A percentile compares a stretch with the other conserved stretches of the same genome.
These are phyloP conservation scores for Boletus coccyginus DNA, from an alignment of 768 basidiomycete genomes.

Conservation along the genomic window DNA sequence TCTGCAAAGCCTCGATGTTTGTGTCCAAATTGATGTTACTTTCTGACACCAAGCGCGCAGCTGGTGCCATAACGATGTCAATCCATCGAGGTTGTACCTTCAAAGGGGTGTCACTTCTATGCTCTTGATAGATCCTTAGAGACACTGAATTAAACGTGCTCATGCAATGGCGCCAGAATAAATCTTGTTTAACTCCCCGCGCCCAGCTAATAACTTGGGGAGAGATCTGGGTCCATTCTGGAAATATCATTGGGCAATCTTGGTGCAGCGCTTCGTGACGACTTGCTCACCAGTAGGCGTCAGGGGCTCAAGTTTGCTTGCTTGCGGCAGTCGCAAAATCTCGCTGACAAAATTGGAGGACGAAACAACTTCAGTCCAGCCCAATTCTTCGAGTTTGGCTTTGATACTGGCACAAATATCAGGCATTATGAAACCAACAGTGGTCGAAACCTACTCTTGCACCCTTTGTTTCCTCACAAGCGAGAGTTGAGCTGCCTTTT, in stretches of 20 bases:
- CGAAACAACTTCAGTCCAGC: background rate
- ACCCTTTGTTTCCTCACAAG: constrained; percentile 1
- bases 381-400: background rate
- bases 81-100: background rate
- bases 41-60: background rate
- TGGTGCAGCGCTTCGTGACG: too few species aligned
- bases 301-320: background rate
- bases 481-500: constrained; percentile 1
- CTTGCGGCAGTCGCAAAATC: constrained; percentile 5
- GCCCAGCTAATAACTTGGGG: constrained; percentile 1
- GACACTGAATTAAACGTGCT: too few species aligned
- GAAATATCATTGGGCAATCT: background rate
- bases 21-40: background rate
- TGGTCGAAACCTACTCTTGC: background rate
- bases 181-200: background rate
- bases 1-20: background rate
- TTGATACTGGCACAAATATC: constrained; percentile 2
- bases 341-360: too few species aligned
- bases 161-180: background rate
- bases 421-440: background rate
- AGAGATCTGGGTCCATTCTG: constrained; percentile 12
- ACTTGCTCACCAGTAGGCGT: constrained; percentile 9
- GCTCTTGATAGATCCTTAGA: background rate
- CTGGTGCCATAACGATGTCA: constrained; percentile 4
- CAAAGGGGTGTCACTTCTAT: background rate